Evolutionary conservation across 176 grass and related monocot species (phyloP), one percentile per base, ranked within the genome.

Genomic region (Pharus latifolius): DNA sequence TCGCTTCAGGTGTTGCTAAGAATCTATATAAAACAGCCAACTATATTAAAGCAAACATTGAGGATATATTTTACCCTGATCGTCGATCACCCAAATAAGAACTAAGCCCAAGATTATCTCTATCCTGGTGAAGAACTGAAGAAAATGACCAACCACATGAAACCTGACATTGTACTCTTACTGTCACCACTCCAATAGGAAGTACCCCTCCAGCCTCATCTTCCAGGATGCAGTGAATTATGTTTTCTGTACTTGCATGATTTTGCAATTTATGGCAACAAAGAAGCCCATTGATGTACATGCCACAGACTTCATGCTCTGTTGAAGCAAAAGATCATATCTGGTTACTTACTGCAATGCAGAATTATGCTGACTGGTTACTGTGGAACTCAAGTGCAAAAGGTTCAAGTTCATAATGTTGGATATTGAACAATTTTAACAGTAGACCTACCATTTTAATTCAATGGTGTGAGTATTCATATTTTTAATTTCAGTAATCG

Each of bases 1-100:
- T 99, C 1, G 90, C 90, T 32, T 88, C 95, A 48, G 90, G 95
- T 14, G 87, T 88, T 5, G 87, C 40, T 10, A 90, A 79, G 74
- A 99, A 99, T 68, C 60, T 99, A 9, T 68, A 70, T 76, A 88
- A 74, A 80, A 83, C 71, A 0, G 90, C 75, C 34, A 63, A 32
- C 25, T 88, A 99, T 29, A 73, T 99, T 32, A 99, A 99, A 77
- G 82, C 83, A 60, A 91, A 85, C 43, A 32, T 99, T 9, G 84
- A 91, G 40, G 84, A 99, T 68, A 84, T 94, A 79, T 17, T 94
- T 27, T 94, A 93, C 22, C 60, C 85, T 10, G 89, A 92, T 45
- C 88, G 88, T 44, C 78, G 79, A 54, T 73, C 70, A 33, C 90
- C 90, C 3, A 99, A 99, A 69, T 94, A 88, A 67, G 55, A 33